Conservation (phyloP, 2,329 filamentous ascomycete genomes). For the Dactylellina cionopaga region DNA sequence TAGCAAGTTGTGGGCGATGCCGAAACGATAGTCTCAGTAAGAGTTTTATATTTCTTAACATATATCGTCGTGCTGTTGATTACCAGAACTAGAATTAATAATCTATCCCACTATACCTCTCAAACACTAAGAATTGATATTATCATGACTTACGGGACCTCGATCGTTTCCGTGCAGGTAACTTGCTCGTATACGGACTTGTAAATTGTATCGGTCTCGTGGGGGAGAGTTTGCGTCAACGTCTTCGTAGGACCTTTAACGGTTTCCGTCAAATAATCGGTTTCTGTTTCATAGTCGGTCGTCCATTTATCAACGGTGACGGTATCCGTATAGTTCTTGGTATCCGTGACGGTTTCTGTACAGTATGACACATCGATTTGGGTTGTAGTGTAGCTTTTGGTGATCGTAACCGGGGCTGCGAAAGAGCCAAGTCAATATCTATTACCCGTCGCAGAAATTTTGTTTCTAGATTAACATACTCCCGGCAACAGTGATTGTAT, state of each 20-base stretch:
- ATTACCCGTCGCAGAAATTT: not conserved
- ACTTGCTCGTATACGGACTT: slow-evolving; percentile 5
- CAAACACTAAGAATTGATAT: not conserved
- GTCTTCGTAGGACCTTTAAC: slow-evolving; percentile 17
- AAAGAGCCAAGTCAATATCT: not conserved
- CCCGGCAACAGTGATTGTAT: slow-evolving; percentile 31
- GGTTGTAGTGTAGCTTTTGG: slow-evolving; percentile 9
- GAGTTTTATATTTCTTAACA: slow-evolving; percentile 41
- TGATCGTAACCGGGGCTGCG: slow-evolving; percentile 11
- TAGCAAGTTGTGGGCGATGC: slow-evolving; percentile 29
- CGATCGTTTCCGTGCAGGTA: slow-evolving; percentile 40
- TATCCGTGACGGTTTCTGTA: slow-evolving; percentile 13
- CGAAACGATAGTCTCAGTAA: slow-evolving; percentile 12
- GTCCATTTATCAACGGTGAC: not conserved
- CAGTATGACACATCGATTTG: slow-evolving; percentile 23
- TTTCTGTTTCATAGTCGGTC: not conserved
- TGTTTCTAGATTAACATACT: not conserved
- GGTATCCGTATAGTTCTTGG: not conserved
- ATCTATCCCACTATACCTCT: not conserved
- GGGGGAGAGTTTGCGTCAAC: slow-evolving; percentile 4
- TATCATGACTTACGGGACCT: slow-evolving; percentile 10
- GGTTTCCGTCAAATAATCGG: slow-evolving; percentile 1
- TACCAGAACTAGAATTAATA: not conserved
- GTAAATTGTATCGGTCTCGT: slow-evolving; percentile 16
- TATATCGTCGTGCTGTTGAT: slow-evolving; percentile 20